These are phyloP conservation scores for Penicillium italicum DNA, from an alignment of 2,329 filamentous ascomycete species.

Conservation along the genomic window DNA sequence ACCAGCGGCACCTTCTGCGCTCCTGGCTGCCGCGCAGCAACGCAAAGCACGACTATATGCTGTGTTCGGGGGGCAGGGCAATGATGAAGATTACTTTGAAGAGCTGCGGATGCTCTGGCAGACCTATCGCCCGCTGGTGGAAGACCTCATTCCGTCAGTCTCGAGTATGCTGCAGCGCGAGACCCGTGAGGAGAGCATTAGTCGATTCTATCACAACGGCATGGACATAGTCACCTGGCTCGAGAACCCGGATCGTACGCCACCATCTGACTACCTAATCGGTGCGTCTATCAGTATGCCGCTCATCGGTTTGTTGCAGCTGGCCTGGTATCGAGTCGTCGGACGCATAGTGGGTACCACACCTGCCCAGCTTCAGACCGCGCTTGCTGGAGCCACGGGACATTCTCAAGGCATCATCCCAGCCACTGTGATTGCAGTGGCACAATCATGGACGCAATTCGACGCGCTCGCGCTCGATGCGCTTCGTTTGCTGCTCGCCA, in stretches of 20 bases:
- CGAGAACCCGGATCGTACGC: slow-evolving; percentile 27
- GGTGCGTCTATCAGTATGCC: slow-evolving; percentile 39
- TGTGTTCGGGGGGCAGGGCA: slow-evolving; percentile 31
- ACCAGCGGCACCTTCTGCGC: not conserved
- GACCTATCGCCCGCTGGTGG: slow-evolving; percentile 19
- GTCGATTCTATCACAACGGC: slow-evolving; percentile 20
- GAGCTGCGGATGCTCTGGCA: slow-evolving; percentile 23
- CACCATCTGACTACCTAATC: slow-evolving; percentile 32
- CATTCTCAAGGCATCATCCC: not conserved
- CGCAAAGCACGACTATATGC: slow-evolving; percentile 1
- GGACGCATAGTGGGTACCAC: not conserved
- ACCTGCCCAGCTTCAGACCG: not conserved
- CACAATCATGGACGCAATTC: not conserved
- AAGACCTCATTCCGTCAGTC: slow-evolving; percentile 3
- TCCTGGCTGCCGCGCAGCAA: not conserved
- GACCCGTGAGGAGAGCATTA: not conserved
- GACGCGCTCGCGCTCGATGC: not conserved
- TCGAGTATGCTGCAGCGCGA: slow-evolving; percentile 6
- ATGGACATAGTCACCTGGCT: slow-evolving; percentile 28
- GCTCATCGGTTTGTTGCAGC: slow-evolving; percentile 34
- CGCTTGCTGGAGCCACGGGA: not conserved
- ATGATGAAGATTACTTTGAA: slow-evolving; percentile 26
- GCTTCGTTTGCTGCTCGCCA: not conserved
- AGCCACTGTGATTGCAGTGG: not conserved
- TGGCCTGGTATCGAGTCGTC: slow-evolving; percentile 25